Conservation (phyloP, 805 yeast genomes). For the Yamadazyma ubonensis region DNA sequence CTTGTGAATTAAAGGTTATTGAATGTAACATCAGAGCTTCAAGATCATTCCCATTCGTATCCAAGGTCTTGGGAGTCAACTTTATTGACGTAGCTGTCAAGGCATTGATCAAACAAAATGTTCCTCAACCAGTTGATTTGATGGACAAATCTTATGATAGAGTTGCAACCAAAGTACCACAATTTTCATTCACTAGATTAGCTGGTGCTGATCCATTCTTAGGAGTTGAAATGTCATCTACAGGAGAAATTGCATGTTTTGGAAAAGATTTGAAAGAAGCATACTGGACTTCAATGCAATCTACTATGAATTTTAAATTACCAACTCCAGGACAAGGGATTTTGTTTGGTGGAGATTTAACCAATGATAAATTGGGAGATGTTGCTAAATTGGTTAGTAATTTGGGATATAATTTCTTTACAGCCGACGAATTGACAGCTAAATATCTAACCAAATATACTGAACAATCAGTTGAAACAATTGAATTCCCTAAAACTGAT, state of each 20-base stretch:
- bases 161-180: conserved; percentile 97
- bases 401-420: conserved; percentile 78
- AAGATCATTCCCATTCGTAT: conserved; percentile 98
- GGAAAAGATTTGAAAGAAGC: conserved; percentile 86
- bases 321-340: conserved; percentile 90
- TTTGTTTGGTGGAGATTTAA: conserved; percentile 90
- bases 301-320: conserved; percentile 94
- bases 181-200: conserved; percentile 93
- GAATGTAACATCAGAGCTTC: conserved; percentile 99
- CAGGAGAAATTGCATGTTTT: conserved; percentile 85
- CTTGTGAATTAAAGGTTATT: conserved; percentile 73
- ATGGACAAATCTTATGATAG: conserved; percentile 74
- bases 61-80: conserved; percentile 95
- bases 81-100: conserved; percentile 96
- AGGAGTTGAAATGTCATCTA: conserved; percentile 99
- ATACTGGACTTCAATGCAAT: conserved; percentile 96
- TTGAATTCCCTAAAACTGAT: conserved; percentile 90
- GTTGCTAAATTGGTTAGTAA: conserved; percentile 70
- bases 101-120: conserved; percentile 61
- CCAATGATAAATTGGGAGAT: conserved; percentile 63
- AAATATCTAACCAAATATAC: conserved; percentile 59
- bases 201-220: conserved; percentile 97
- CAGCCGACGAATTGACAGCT: conserved; percentile 72
- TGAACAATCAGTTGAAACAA: conserved; percentile 51
- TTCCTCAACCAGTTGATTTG: conserved; percentile 78